Conservation (phyloP, 768 basidiomycete genomes). For the Tylopilus vinaceipallidus region DNA sequence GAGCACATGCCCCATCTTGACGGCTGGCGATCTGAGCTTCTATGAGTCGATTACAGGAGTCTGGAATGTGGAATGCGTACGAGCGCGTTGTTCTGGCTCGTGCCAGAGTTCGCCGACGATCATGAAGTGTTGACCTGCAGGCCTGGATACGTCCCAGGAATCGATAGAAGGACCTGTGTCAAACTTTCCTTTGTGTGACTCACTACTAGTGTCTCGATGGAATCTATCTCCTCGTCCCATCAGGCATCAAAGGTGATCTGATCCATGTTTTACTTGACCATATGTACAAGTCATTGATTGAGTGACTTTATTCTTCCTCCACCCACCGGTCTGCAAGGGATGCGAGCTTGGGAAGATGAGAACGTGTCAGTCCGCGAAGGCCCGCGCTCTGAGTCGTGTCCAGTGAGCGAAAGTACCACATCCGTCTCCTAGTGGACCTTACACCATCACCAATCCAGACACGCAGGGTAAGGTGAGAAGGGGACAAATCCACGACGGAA, state of each 20-base stretch:
- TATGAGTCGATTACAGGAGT: constrained; percentile 61
- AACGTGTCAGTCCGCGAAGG: constrained; percentile 49
- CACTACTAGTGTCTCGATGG: background rate
- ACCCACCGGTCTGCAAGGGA: constrained; percentile 68
- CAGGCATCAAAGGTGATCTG: background rate
- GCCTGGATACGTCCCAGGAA: constrained; percentile 14
- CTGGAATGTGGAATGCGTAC: constrained; percentile 70
- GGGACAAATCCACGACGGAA: constrained; percentile 51
- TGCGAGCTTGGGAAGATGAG: constrained; percentile 62
- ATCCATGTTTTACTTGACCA: background rate
- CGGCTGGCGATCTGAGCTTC: constrained; percentile 37
- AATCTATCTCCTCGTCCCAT: no score
- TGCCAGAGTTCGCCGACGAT: background rate
- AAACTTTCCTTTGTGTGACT: constrained; percentile 3
- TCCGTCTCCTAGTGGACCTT: constrained; percentile 21
- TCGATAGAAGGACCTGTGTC: constrained; percentile 13
- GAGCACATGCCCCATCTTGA: constrained; percentile 55
- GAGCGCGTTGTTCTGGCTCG: constrained; percentile 52
- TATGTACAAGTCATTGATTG: background rate
- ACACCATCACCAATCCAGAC: constrained; percentile 55
- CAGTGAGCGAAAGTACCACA: constrained; percentile 13
- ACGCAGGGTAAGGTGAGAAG: constrained; percentile 45
- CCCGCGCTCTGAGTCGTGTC: constrained; percentile 39
- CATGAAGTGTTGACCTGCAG: constrained; percentile 12
- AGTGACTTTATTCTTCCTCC: constrained; percentile 47